phyloP scores from a whole-genome alignment of 2,329 filamentous ascomycete genomes.

The Penicillium polonicum region DNA sequence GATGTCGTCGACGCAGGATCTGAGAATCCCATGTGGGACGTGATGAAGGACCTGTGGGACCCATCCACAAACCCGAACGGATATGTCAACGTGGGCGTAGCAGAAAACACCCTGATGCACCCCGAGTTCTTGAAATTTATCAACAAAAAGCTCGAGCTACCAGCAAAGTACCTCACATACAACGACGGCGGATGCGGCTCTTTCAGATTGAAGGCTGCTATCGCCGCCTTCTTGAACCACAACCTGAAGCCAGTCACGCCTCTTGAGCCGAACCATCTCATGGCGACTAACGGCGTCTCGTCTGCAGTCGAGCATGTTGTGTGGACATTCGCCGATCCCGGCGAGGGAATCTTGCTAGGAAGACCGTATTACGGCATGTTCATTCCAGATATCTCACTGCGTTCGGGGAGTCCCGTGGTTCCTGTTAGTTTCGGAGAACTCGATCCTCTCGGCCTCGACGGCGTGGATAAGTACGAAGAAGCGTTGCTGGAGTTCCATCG shows the following conservation, averaged over 20 bases:
- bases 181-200: conserved; percentile 39
- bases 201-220: conserved; percentile 23
- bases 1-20: conserved; percentile 8
- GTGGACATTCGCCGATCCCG: conserved; percentile 34
- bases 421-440: conserved; percentile 46
- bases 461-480: conserved; percentile 48
- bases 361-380: conserved; percentile 50
- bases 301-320: conserved; percentile 37
- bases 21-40: conserved; percentile 42
- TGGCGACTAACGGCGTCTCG: conserved; percentile 39
- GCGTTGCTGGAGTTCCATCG: conserved; percentile 39
- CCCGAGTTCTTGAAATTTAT: conserved; percentile 44
- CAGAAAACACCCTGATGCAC: conserved; percentile 57
- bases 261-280: conserved; percentile 29
- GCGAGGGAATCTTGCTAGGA: conserved; percentile 38
- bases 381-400: conserved; percentile 45
- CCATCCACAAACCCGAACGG: conserved; percentile 39
- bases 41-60: conserved; percentile 49
- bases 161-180: conserved; percentile 37
- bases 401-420: conserved; percentile 46
- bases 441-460: conserved; percentile 46
- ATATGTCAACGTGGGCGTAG: conserved; percentile 53
- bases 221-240: conserved; percentile 35
- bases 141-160: conserved; percentile 40
- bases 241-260: conserved; percentile 30